Conservation (phyloP, 306 rosid genomes). For the Parietaria judaica region DNA sequence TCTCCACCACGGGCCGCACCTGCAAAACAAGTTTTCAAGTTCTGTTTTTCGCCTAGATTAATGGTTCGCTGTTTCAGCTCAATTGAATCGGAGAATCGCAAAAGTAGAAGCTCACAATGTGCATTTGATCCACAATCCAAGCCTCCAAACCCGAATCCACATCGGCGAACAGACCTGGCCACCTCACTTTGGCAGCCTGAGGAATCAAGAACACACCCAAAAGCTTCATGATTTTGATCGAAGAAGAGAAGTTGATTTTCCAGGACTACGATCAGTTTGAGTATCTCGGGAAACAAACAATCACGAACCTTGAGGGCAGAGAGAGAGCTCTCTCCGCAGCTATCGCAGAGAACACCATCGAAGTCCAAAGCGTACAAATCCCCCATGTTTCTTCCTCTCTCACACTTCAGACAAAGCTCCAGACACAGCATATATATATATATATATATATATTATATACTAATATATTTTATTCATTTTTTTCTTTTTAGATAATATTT, state of each 20-base stretch:
- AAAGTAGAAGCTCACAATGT: constrained; percentile 34
- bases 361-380: constrained; percentile 86
- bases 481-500: not conserved
- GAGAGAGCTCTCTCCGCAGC: constrained; percentile 90
- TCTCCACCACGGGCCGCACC: constrained; percentile 97
- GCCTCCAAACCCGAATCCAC: constrained; percentile 54
- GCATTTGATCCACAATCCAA: constrained; percentile 80
- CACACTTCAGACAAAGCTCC: not conserved
- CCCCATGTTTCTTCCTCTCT: constrained; percentile 41
- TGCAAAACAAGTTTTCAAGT: constrained; percentile 15
- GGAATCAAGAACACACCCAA: not conserved
- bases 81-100: too few species aligned
- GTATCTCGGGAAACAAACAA: not conserved
- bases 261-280: constrained; percentile 13
- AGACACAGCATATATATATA: too few species aligned
- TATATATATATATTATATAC: too few species aligned
- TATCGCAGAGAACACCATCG: constrained; percentile 86
- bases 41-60: too few species aligned
- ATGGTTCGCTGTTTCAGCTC: too few species aligned
- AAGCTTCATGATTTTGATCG: too few species aligned
- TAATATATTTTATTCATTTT: too few species aligned
- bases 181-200: constrained; percentile 82
- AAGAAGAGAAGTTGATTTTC: not conserved
- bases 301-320: constrained; percentile 68
- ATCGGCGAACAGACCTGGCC: constrained; percentile 60